phyloP scores from a whole-genome alignment of 331 rosid species.

The Quercus tomentella region DNA sequence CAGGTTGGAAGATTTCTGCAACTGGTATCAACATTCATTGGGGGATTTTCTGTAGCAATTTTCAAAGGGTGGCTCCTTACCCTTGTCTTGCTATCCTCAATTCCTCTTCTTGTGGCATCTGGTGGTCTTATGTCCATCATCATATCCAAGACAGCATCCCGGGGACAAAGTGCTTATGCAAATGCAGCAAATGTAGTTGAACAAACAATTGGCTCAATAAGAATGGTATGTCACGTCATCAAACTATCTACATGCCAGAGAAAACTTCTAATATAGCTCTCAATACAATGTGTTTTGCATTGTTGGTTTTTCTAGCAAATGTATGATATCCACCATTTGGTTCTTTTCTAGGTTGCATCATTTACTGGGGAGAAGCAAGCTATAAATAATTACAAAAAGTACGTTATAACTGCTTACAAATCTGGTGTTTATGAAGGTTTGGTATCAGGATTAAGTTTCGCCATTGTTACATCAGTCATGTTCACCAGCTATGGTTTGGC shows the following conservation, averaged over 20 bases:
- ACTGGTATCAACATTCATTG: slow-evolving; percentile 17
- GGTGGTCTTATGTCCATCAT: slow-evolving; percentile 2
- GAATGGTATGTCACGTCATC: slow-evolving; percentile 6
- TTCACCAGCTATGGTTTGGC: slow-evolving; percentile 25
- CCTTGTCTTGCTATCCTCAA: slow-evolving; percentile 20
- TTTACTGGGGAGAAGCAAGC: slow-evolving; percentile 38
- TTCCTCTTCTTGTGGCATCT: slow-evolving; percentile 19
- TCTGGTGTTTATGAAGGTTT: slow-evolving; percentile 22
- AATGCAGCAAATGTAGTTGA: slow-evolving; percentile 26
- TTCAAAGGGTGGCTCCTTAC: slow-evolving; percentile 29
- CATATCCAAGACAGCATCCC: slow-evolving; percentile 16
- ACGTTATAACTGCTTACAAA: slow-evolving; percentile 7
- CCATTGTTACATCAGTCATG: not conserved
- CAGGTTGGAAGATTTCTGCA: slow-evolving; percentile 36
- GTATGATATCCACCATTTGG: not conserved
- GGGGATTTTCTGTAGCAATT: slow-evolving; percentile 28
- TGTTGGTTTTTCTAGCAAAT: not conserved
- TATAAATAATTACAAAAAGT: slow-evolving; percentile 8
- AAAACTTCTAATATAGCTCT: not conserved
- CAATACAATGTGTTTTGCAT: too few species aligned
- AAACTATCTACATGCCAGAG: not conserved
- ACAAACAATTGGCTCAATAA: slow-evolving; percentile 29
- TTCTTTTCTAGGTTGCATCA: slow-evolving; percentile 27
- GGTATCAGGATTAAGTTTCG: slow-evolving; percentile 23
- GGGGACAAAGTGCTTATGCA: slow-evolving; percentile 26